phyloP scores from a whole-genome alignment of 177 flowering plant genomes.

The Vitis hybrid region DNA sequence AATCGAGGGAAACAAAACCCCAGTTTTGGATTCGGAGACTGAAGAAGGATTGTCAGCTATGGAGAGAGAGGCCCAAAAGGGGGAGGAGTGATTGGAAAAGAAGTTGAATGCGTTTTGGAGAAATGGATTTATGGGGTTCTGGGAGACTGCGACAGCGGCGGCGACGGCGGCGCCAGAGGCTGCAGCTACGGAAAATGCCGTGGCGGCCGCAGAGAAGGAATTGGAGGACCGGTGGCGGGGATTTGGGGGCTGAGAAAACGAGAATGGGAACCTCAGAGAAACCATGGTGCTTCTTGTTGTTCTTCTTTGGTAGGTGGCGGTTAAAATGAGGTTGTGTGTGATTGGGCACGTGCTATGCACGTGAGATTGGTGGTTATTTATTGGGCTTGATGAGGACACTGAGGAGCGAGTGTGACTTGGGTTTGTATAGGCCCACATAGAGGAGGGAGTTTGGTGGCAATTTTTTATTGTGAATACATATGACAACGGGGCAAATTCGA shows the following conservation, averaged over 20 bases:
- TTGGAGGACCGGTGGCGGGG: slow-evolving; percentile 20
- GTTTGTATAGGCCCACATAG: too few relatives aligned
- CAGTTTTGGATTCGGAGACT: slow-evolving; percentile 62
- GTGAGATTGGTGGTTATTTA: too few relatives aligned
- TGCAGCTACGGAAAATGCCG: slow-evolving; percentile 19
- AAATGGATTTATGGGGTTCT: slow-evolving; percentile 34
- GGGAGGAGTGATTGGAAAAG: slow-evolving; percentile 31
- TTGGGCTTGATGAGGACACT: too few relatives aligned
- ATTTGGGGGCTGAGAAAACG: slow-evolving; percentile 63
- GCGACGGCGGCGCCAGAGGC: slow-evolving; percentile 28
- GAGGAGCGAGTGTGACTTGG: too few relatives aligned
- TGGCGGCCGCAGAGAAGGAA: slow-evolving; percentile 25
- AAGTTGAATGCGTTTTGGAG: slow-evolving; percentile 38
- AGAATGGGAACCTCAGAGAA: slow-evolving; percentile 86
- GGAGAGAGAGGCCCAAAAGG: slow-evolving; percentile 75
- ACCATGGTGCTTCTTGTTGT: slow-evolving; percentile 41
- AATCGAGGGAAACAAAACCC: slow-evolving; percentile 65
- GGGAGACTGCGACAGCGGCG: slow-evolving; percentile 37
- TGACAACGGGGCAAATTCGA: too few relatives aligned
- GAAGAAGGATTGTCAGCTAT: slow-evolving; percentile 41
- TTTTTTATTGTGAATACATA: too few relatives aligned
- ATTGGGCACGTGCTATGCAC: too few relatives aligned
- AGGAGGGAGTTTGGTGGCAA: too few relatives aligned
- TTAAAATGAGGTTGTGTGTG: too few relatives aligned
- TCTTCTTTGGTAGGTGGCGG: not conserved